phyloP scores from a whole-genome alignment of 169 alveolate genomes.

The Eimeria brunetti region DNA sequence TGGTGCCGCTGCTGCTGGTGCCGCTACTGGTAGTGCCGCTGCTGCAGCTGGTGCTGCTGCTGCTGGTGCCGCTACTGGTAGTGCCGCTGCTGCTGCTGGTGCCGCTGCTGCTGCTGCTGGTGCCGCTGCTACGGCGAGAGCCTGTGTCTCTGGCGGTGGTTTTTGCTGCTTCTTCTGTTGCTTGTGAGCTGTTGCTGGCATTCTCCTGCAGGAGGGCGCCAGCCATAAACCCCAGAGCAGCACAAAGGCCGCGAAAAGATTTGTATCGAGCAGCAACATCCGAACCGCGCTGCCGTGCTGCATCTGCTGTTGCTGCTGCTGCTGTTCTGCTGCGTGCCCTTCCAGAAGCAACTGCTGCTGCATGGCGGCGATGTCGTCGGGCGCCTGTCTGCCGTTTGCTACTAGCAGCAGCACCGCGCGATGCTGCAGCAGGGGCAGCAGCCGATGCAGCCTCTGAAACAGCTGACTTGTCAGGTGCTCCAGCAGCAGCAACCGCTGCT shows the following conservation, averaged over 20 bases:
- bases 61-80: conserved; percentile 3
- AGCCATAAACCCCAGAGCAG: conserved; percentile 40
- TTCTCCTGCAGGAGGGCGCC: conserved; percentile 30
- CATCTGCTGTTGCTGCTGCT: neutral
- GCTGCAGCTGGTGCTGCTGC: neutral
- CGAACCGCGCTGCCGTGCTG: neutral
- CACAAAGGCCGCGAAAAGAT: conserved; percentile 21
- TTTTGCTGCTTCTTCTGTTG: neutral
- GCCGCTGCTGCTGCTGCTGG: neutral
- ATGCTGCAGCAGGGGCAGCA: conserved; percentile 17
- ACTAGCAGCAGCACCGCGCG: neutral
- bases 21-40: neutral
- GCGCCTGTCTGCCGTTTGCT: neutral
- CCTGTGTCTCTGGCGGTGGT: neutral
- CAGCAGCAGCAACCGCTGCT: neutral
- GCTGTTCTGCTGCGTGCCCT: neutral
- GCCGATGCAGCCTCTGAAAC: neutral
- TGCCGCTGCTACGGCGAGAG: neutral
- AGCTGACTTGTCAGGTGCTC: neutral
- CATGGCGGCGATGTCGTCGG: neutral
- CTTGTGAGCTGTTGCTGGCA: conserved; percentile 6
- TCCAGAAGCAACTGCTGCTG: neutral
- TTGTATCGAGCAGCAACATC: neutral
- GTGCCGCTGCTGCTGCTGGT: neutral
- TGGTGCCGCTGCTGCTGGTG: conserved; percentile 5